phyloP scores from a whole-genome alignment of 352 stramenopile species.

The Aphanomyces euteiches region DNA sequence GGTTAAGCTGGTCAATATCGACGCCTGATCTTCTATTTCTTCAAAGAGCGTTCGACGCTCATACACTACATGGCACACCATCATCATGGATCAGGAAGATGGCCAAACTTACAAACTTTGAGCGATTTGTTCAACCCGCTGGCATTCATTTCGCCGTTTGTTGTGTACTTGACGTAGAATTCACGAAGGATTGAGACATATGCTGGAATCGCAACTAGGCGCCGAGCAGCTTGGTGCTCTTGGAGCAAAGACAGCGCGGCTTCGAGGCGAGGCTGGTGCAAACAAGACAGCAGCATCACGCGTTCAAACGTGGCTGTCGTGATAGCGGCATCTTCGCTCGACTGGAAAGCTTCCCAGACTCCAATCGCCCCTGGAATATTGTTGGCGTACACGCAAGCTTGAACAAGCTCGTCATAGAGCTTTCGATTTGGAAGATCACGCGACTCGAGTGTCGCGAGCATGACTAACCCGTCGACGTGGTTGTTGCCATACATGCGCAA shows the following conservation, averaged over 20 bases:
- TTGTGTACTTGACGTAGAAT: conserved; percentile 74
- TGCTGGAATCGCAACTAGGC: conserved; percentile 54
- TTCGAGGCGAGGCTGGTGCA: conserved; percentile 43
- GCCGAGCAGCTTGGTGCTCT: conserved; percentile 42
- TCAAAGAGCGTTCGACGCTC: conserved; percentile 57
- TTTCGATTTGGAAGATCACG: conserved; percentile 41
- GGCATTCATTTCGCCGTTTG: not conserved
- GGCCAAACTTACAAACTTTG: conserved; percentile 22
- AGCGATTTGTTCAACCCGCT: conserved; percentile 13
- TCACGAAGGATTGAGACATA: conserved; percentile 71
- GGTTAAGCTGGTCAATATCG: not conserved
- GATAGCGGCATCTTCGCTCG: not conserved
- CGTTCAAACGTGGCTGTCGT: conserved; percentile 55
- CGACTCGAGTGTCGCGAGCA: conserved; percentile 36
- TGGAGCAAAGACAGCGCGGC: conserved; percentile 44
- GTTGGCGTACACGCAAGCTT: conserved; percentile 64
- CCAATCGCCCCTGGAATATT: conserved; percentile 51
- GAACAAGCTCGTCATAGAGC: conserved; percentile 62
- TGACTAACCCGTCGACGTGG: conserved; percentile 48
- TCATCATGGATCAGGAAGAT: not conserved
- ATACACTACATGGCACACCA: conserved; percentile 38
- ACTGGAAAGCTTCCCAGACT: conserved; percentile 44
- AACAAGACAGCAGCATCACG: conserved; percentile 58
- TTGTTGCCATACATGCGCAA: conserved; percentile 59
- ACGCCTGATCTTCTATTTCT: conserved; percentile 33